phyloP scores from a whole-genome alignment of 768 basidiomycete genomes.

The Royoungia palumana region DNA sequence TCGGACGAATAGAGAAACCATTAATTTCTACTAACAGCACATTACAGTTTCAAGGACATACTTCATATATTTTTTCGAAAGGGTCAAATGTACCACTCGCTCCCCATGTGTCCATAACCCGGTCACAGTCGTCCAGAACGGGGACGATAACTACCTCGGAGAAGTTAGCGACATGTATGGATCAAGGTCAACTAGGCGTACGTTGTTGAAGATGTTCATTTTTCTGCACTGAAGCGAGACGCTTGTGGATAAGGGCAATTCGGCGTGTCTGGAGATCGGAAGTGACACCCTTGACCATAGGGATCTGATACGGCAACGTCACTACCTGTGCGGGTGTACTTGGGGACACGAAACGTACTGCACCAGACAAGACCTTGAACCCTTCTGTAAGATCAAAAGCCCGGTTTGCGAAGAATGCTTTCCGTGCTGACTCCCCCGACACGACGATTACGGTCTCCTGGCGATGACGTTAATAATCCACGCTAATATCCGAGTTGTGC shows the following conservation, averaged over 20 bases:
- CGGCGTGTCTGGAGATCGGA: conserved; percentile 61
- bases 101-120: conserved; percentile 64
- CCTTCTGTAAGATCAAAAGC: conserved; percentile 75
- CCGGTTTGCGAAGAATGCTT: conserved; percentile 66
- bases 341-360: conserved; percentile 44
- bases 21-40: neutral
- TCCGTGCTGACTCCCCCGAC: conserved; percentile 68
- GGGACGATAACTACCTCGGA: conserved; percentile 54
- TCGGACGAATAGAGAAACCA: neutral
- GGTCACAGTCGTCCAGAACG: conserved; percentile 62
- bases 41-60: conserved; percentile 27
- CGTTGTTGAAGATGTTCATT: conserved; percentile 57
- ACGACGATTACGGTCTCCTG: conserved; percentile 74
- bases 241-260: conserved; percentile 67
- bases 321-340: conserved; percentile 15
- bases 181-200: conserved; percentile 35
- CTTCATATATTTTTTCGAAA: conserved; percentile 68
- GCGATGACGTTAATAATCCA: conserved; percentile 19
- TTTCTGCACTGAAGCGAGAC: conserved; percentile 60
- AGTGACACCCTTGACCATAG: conserved; percentile 72
- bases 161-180: conserved; percentile 8
- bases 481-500: conserved; percentile 8
- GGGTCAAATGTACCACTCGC: conserved; percentile 63
- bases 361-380: conserved; percentile 75
- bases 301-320: conserved; percentile 47